Conservation (phyloP, 306 rosid species). For the Carpinus fangiana region DNA sequence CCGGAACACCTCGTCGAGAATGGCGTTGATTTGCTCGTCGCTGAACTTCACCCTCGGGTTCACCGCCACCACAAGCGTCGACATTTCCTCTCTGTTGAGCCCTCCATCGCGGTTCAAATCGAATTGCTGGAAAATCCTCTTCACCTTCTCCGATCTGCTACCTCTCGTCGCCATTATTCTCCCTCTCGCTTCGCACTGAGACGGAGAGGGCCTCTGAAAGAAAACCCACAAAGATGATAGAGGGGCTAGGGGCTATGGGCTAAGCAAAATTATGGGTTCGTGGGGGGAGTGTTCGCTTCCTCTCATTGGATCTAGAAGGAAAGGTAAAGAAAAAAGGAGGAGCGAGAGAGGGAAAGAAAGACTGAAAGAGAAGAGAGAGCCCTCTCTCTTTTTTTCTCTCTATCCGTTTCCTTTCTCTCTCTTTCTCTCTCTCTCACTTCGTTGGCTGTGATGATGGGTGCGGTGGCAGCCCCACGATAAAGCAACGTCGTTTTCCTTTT, state of each 20-base stretch:
- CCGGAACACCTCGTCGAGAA: conserved; percentile 89
- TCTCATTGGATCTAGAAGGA: conserved; percentile 26
- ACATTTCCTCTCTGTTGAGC: conserved; percentile 87
- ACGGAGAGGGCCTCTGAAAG: no score
- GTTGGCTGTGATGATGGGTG: background rate
- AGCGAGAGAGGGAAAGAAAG: background rate
- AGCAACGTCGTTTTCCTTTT: background rate
- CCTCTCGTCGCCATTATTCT: conserved; percentile 85
- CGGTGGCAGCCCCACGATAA: background rate
- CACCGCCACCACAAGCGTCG: conserved; percentile 92
- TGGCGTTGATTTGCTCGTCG: conserved; percentile 97
- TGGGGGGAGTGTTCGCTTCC: background rate
- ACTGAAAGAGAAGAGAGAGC: background rate
- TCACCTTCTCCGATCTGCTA: conserved; percentile 97
- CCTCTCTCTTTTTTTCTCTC: background rate
- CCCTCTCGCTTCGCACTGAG: background rate
- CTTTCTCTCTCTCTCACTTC: background rate
- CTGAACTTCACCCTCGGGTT: conserved; percentile 99
- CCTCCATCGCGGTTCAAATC: conserved; percentile 87
- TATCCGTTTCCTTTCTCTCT: background rate
- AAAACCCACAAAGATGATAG: no score
- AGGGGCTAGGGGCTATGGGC: background rate
- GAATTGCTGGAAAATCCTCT: conserved; percentile 81
- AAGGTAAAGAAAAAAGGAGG: background rate
- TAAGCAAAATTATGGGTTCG: background rate